Base-by-base conservation (phyloP, 176 grass and related monocot species). In the Thinopyrum elongatum region DNA sequence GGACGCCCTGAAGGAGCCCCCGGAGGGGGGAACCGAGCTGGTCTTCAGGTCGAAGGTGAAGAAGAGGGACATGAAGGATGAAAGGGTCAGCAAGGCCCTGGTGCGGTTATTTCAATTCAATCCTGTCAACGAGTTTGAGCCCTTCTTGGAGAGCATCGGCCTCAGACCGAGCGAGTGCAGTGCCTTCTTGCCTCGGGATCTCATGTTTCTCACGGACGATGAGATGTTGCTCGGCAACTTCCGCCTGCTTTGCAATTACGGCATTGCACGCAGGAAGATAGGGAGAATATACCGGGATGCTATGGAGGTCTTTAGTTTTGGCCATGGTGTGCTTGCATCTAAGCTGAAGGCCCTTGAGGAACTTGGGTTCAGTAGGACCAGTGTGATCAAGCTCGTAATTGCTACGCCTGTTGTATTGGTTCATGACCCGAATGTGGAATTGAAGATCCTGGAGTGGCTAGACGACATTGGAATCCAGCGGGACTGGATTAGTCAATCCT, bases 81-180 rank as follows among this genome's bases (percentile, higher is more conserved):
- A 86, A 59, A 85, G 86, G 65, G 77, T 74, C 5, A 57, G 38
- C 19, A 92, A 42, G 70, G 85, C 88, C 1, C 73, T 92, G 55
- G 27, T 14, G 36, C 82, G 83, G 6, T 61, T 90, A 33, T 90
- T 95, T 36, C 44, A 71, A 3, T 95, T 88, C 83, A 31, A 92
- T 57, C 93, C 93, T 17, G 77, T 95, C 76, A 92, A 94, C 4
- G 93, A 94, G 75, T 92, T 92, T 26, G 93, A 90, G 80, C 93
- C 90, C 0, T 95, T 95, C 88, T 84, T 95, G 2, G 88, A 95
- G 86, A 92, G 93, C 71, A 92, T 95, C 19, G 93, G 90, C 78
- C 60, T 95, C 16, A 74, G 70, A 30, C 83, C 75, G 4, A 35
- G 35, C 16, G 83, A 95, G 44, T 88, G 83, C 44, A 36, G 76